Conservation (phyloP, 768 basidiomycete species). For the Rhizopogon vesiculosus region DNA sequence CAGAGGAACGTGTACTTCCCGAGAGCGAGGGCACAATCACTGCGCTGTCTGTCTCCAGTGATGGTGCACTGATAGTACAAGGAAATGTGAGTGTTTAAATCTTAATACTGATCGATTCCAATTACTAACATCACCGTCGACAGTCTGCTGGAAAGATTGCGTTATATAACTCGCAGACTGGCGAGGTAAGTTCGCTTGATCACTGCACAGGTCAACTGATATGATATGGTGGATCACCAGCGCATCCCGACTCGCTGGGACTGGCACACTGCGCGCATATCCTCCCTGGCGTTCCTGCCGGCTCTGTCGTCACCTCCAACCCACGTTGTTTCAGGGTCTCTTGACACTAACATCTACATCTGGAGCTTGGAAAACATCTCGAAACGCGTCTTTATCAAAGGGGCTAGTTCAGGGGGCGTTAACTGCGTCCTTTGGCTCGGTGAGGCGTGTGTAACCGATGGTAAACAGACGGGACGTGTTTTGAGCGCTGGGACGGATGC, state of each 20-base stretch:
- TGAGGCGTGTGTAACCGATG: slow-evolving; percentile 15
- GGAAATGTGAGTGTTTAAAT: slow-evolving; percentile 66
- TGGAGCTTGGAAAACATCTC: slow-evolving; percentile 61
- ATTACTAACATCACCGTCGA: background rate
- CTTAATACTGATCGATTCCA: background rate
- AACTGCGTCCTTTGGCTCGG: slow-evolving; percentile 76
- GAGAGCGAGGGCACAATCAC: slow-evolving; percentile 69
- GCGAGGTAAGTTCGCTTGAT: background rate
- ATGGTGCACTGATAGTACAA: slow-evolving; percentile 69
- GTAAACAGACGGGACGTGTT: slow-evolving; percentile 45
- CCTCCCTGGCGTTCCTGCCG: slow-evolving; percentile 45
- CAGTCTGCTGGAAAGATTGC: slow-evolving; percentile 81
- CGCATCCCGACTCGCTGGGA: slow-evolving; percentile 76
- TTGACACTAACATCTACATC: slow-evolving; percentile 91
- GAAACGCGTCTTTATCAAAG: slow-evolving; percentile 80
- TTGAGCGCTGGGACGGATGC: slow-evolving; percentile 79
- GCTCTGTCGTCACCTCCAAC: slow-evolving; percentile 61
- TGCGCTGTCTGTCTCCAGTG: slow-evolving; percentile 73
- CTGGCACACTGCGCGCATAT: slow-evolving; percentile 78
- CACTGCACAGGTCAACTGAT: background rate
- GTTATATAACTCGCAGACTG: slow-evolving; percentile 1
- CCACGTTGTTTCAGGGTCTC: slow-evolving; percentile 81
- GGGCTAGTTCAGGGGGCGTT: slow-evolving; percentile 83
- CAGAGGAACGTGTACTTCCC: slow-evolving; percentile 52
- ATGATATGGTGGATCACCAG: slow-evolving; percentile 14